Evolutionary conservation across 495 filamentous ascomycete species (phyloP).

Genomic region (Podospora tetraspora): DNA sequence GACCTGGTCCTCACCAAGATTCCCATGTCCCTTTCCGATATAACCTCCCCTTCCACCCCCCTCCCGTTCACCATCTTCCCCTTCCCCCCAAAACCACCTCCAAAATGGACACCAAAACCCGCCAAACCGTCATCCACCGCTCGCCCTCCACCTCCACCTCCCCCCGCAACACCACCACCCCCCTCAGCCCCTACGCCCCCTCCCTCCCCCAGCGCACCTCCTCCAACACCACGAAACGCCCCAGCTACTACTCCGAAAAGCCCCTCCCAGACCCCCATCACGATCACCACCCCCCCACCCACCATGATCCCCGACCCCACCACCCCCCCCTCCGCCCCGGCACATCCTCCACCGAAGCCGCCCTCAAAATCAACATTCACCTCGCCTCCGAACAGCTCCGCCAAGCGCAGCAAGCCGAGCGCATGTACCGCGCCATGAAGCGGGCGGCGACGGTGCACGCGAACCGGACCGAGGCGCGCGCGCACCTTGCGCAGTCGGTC

Average conservation of each 20-base stretch:
- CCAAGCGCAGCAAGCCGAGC: conserved; percentile 28
- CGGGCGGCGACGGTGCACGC: conserved; percentile 23
- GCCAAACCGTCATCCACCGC: background rate
- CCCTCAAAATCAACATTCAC: conserved; percentile 24
- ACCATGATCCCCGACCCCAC: background rate
- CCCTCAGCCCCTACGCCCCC: background rate
- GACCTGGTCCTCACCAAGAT: background rate
- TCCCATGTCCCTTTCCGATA: background rate
- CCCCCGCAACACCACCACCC: background rate
- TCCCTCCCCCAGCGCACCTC: background rate
- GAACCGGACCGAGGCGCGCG: conserved; percentile 23
- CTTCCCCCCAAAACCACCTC: background rate
- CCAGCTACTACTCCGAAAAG: conserved; percentile 8
- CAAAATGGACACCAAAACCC: background rate
- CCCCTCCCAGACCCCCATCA: conserved; percentile 6
- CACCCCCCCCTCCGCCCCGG: background rate
- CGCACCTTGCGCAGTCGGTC: conserved; percentile 23
- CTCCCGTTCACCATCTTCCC: background rate
- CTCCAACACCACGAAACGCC: background rate
- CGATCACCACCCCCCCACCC: background rate
- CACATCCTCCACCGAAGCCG: conserved; percentile 30
- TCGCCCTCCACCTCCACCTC: background rate
- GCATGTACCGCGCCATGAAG: conserved; percentile 26
- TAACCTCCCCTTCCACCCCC: background rate
- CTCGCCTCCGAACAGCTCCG: conserved; percentile 22